These are phyloP conservation scores for Alternaria ventricosa DNA, from an alignment of 2,329 filamentous ascomycete species.

Conservation along the genomic window DNA sequence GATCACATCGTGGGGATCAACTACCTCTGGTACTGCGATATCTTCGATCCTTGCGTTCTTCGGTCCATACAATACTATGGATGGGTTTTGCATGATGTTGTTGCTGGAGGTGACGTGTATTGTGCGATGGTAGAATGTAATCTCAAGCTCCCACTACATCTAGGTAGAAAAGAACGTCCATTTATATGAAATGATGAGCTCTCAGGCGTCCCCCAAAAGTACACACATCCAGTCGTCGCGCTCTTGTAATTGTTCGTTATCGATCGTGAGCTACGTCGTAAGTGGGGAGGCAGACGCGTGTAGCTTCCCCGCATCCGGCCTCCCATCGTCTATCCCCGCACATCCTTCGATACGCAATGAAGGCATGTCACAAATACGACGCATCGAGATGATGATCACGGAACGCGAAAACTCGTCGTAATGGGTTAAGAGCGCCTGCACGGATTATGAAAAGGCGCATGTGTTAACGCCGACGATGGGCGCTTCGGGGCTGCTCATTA, in stretches of 20 bases:
- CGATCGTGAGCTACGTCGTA: not conserved
- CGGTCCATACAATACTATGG: constrained; percentile 51
- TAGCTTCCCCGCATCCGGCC: constrained; percentile 15
- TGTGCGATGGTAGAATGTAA: no score
- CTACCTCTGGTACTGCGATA: constrained; percentile 45
- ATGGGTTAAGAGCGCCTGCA: no score
- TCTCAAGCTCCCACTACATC: not conserved
- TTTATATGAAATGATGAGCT: not conserved
- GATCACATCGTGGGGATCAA: constrained; percentile 50
- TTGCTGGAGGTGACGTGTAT: no score
- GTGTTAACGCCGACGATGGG: not conserved
- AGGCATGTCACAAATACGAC: not conserved
- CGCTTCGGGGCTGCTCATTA: not conserved
- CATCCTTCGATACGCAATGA: not conserved
- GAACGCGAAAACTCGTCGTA: not conserved
- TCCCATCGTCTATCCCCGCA: not conserved
- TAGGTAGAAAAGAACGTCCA: no score
- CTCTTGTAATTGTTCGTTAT: not conserved
- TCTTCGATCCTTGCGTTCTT: constrained; percentile 49
- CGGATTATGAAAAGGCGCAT: not conserved
- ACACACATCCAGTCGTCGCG: not conserved
- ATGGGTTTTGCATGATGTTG: constrained; percentile 47
- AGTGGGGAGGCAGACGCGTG: constrained; percentile 25
- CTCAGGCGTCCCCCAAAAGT: not conserved
- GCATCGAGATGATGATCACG: not conserved